These are phyloP conservation scores for Suhomyces bokatorum DNA, from an alignment of 1,139 yeast genomes.

Conservation along the genomic window DNA sequence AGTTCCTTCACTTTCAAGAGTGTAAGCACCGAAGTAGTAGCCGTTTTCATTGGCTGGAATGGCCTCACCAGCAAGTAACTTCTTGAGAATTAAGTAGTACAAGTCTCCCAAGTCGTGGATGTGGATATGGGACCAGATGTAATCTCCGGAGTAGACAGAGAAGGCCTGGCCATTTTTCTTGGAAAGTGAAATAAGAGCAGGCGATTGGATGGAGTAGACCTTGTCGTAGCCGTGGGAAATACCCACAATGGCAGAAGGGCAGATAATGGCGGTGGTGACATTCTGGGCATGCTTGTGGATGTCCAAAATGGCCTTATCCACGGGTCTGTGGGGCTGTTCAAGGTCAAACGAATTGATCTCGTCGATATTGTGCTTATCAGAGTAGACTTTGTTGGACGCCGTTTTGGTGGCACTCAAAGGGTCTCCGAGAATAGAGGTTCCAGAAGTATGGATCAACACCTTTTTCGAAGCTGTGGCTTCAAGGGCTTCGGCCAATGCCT, in stretches of 20 bases:
- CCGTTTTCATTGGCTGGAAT: conserved; percentile 37
- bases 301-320: conserved; percentile 34
- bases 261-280: conserved; percentile 24
- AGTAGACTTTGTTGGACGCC: conserved; percentile 26
- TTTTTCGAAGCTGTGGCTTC: conserved; percentile 15
- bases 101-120: conserved; percentile 38
- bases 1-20: conserved; percentile 16
- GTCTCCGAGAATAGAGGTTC: conserved; percentile 37
- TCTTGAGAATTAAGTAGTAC: conserved; percentile 27
- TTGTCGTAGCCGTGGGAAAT: conserved; percentile 35
- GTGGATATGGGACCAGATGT: conserved; percentile 40
- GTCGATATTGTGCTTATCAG: conserved; percentile 31
- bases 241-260: conserved; percentile 29
- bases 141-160: conserved; percentile 33
- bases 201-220: conserved; percentile 35
- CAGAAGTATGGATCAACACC: conserved; percentile 41
- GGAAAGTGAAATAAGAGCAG: conserved; percentile 25
- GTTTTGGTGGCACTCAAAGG: conserved; percentile 22
- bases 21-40: conserved; percentile 36
- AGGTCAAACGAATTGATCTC: conserved; percentile 31
- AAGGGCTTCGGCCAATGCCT: conserved; percentile 23
- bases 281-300: conserved; percentile 22
- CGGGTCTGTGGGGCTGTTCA: conserved; percentile 38
- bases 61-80: conserved; percentile 21
- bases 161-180: conserved; percentile 28